phyloP scores from a whole-genome alignment of 345 rosid species.

The Hibiscus tridactylites region DNA sequence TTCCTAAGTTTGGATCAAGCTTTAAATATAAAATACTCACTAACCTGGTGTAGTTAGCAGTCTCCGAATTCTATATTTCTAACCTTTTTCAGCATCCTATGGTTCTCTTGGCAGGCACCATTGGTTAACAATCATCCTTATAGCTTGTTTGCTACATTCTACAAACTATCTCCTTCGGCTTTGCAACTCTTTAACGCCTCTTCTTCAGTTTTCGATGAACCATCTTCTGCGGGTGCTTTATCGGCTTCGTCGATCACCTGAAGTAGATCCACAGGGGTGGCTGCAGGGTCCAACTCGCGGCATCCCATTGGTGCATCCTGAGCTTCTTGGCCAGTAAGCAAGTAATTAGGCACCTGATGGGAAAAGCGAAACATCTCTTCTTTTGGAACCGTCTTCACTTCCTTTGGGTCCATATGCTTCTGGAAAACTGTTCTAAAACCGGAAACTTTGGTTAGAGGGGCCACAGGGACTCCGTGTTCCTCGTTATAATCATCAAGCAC shows the following conservation, averaged over 20 bases:
- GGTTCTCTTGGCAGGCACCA: conserved; percentile 5
- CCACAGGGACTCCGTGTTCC: conserved; percentile 46
- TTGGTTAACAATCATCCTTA: neutral
- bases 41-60: conserved; percentile 13
- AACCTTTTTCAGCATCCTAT: conserved; percentile 6
- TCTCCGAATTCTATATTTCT: conserved; percentile 7
- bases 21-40: conserved; percentile 15
- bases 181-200: neutral
- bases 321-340: conserved; percentile 81
- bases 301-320: conserved; percentile 51
- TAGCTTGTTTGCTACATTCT: conserved; percentile 2
- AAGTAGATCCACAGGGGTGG: conserved; percentile 60
- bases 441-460: conserved; percentile 61
- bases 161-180: neutral
- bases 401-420: conserved; percentile 33
- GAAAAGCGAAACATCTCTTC: conserved; percentile 88
- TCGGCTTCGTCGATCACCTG: conserved; percentile 26
- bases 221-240: conserved; percentile 11
- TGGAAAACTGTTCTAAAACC: conserved; percentile 68
- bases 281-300: conserved; percentile 91
- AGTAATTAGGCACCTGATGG: conserved; percentile 76
- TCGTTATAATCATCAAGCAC: conserved; percentile 64
- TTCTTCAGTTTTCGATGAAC: conserved; percentile 11
- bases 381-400: conserved; percentile 39
- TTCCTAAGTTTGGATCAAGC: conserved; percentile 19